Evolutionary conservation across 768 basidiomycete genomes (phyloP).

Genomic region (Tephrocybe sp.): DNA sequence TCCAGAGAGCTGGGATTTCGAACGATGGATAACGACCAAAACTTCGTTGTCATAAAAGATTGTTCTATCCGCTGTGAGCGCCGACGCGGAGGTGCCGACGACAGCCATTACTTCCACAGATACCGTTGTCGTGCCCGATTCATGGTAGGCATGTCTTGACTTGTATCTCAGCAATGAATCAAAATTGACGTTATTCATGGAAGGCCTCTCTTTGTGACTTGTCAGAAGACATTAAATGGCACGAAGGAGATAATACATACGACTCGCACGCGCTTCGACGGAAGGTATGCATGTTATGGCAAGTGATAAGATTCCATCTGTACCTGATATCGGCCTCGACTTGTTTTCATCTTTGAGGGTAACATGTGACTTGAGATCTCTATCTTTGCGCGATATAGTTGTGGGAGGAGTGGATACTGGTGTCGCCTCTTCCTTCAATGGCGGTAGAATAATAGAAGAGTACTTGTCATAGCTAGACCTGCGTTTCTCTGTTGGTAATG

Average conservation of each 20-base stretch:
- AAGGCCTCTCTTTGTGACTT: slow-evolving; percentile 29
- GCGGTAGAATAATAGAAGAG: slow-evolving; percentile 57
- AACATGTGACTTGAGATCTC: slow-evolving; percentile 1
- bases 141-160: slow-evolving; percentile 11
- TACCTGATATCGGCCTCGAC: background rate
- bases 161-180: slow-evolving; percentile 36
- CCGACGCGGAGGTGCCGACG: slow-evolving; percentile 43
- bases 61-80: slow-evolving; percentile 41
- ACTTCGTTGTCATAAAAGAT: slow-evolving; percentile 77
- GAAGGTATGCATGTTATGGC: background rate
- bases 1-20: slow-evolving; percentile 61
- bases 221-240: background rate
- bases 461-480: slow-evolving; percentile 70
- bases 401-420: slow-evolving; percentile 52
- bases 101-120: slow-evolving; percentile 75
- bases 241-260: slow-evolving; percentile 7
- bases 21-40: slow-evolving; percentile 65
- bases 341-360: background rate
- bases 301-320: slow-evolving; percentile 1
- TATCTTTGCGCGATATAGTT: slow-evolving; percentile 41
- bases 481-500: slow-evolving; percentile 47
- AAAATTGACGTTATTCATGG: slow-evolving; percentile 49
- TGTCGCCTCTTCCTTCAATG: slow-evolving; percentile 66
- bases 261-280: background rate
- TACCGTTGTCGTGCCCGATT: slow-evolving; percentile 45